Evolutionary conservation across 208 protist genomes (phyloP), one percentile per base, ranked within the genome.

Genomic region (Phytomonas sp.): DNA sequence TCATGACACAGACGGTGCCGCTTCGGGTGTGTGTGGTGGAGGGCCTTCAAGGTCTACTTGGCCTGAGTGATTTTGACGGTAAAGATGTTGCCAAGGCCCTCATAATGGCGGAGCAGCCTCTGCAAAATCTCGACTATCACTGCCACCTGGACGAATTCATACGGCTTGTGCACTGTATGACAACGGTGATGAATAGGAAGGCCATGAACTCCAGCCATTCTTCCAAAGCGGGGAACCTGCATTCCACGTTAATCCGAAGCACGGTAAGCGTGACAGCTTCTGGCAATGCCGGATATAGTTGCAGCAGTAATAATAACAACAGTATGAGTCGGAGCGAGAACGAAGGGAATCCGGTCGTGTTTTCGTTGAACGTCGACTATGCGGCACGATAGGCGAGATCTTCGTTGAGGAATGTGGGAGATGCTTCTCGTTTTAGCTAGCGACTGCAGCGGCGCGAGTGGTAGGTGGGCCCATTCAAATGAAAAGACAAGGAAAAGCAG

Each of bases 11-110:
- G 61, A 77, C 66, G 15, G 77, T 90, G 20, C 71, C 81, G 29
- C 75, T 87, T n/a, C 61, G 59, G 0, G 66, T 77, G 20, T 87
- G 82, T 68, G 71, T 90, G 26, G 68, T 78, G 37, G 82, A 90
- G 63, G 85, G 85, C 0, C 53, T 85, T 0, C 83, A 78, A 73
- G 73, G 64, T 20, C 74, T 80, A 0, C 76, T 90, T 4, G 85
- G 85, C 20, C 81, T 90, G 61, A 79, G 77, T 13, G 70, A 75
- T n/a, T 64, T 79, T 28, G 80, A 71, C 2, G 28, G 56, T 17
- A 70, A 68, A 15, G 76, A 87, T n/a, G 51, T 90, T 30, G 62
- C 73, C 8, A 67, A 70, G n/a, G 72, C 75, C 6, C 73, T 85
- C 32, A 73, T 56, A 20, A 67, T 63, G 30, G 73, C 81, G 31